Percentiles rank a stretch among this genome's conserved stretches.
Evolutionary conservation across 2,329 filamentous ascomycete genomes (phyloP).

Genomic region (Curvularia hawaiiensis): DNA sequence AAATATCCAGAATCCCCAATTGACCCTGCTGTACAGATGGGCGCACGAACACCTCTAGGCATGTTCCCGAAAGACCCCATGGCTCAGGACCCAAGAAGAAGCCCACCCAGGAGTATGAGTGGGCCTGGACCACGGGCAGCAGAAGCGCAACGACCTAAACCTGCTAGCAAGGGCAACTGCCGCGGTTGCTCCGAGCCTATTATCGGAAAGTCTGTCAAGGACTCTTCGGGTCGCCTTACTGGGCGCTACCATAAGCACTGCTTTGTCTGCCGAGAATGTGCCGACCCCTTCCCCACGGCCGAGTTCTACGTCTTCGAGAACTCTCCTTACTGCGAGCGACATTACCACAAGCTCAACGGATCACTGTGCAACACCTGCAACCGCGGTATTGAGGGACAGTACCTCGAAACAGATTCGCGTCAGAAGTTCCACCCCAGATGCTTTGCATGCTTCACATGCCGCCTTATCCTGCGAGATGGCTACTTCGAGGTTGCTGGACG

Average conservation of each 20-base stretch:
- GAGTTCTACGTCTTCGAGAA: conserved; percentile 93
- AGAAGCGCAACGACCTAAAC: conserved; percentile 34
- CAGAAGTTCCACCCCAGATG: conserved; percentile 87
- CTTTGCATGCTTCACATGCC: conserved; percentile 83
- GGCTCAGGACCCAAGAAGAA: conserved; percentile 20
- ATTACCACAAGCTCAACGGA: conserved; percentile 91
- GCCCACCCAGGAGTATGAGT: conserved; percentile 18
- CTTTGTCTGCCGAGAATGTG: conserved; percentile 88
- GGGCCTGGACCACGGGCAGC: conserved; percentile 23
- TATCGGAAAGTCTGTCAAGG: conserved; percentile 89
- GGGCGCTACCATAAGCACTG: conserved; percentile 95
- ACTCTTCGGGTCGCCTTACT: conserved; percentile 87
- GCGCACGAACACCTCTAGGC: conserved; percentile 28
- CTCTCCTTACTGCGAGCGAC: conserved; percentile 84
- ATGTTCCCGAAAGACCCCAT: conserved; percentile 15
- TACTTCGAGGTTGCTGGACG: conserved; percentile 87
- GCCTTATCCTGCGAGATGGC: conserved; percentile 74
- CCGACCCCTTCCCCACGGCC: conserved; percentile 78
- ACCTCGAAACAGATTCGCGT: conserved; percentile 78
- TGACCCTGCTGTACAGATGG: conserved; percentile 48
- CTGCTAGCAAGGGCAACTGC: conserved; percentile 72
- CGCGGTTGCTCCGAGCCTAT: conserved; percentile 81
- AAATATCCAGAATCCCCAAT: conserved; percentile 46
- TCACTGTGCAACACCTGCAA: conserved; percentile 83
- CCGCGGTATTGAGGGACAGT: conserved; percentile 89